Base-by-base conservation (phyloP, 2,329 filamentous ascomycete species). In the Ceratocystis albifundus region DNA sequence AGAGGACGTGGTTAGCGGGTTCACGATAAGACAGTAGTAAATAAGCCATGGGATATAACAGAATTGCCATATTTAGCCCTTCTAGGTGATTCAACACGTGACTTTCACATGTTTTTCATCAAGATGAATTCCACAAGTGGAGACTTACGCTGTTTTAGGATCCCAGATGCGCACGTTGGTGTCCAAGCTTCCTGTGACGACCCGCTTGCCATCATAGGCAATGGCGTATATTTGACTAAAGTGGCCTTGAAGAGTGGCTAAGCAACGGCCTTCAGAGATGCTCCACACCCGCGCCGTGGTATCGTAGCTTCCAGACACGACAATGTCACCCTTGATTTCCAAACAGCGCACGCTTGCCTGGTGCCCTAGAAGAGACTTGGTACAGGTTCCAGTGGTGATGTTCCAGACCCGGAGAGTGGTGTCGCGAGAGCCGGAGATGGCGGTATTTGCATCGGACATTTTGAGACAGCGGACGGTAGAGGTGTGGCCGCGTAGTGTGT, bases 211-310 rank as follows among this genome's bases (percentile, higher is more conserved):
- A 74, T 99, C 94, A 76, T 97, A 99, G 0, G 94, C 94, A 74
- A 99, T 96, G 22, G 94, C 94, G 74, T 99, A 99, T 67, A 99
- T 99, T 74, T 99, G 94, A 74, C 93, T 97, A 77, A 96, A 99
- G 76, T 99, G 94, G 0, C 94, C 94, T 57, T 88, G 87, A 48
- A 99, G 80, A 0, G 91, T 96, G 70, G 93, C 87, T 65, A 97
- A 79, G 75, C 94, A 99, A 69, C 90, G 86, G 36, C 94, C 94
- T 76, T 96, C 90, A 1, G 90, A 96, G 64, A 99, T 97, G 75
- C 90, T 96, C 94, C 94, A 99, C 67, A 99, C 93, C 71, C 91
- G 88, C 25, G 94, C 94, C 25, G 90, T 96, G 5, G 94, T 96
- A 74, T 99, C 94, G 76, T 99, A 99, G 75, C 91, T 96, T 67